Base-by-base conservation (phyloP, 305 asterid species). In the Solanum chacoense region DNA sequence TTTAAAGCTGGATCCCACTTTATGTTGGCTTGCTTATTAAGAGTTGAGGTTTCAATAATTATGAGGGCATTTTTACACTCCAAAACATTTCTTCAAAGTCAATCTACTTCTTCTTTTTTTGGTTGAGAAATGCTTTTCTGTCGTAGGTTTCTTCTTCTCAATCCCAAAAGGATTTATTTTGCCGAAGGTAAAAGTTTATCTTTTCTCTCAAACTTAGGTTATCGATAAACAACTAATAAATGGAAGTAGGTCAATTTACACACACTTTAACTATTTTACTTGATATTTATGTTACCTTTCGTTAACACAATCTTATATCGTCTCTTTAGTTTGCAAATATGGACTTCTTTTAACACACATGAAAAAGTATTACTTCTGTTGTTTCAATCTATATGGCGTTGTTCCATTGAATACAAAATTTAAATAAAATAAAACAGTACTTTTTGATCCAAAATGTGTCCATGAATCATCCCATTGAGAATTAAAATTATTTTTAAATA, bases 41-140 rank as follows among this genome's bases (percentile, higher is more conserved):
- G 87, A 84, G 42, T 84, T 50, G 13, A 31, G 42, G 45, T 55
- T 11, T 84, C 38, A 50, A 50, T 37, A 31, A 84, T 84, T 84
- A 84, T 55, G 42, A 55, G 74, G 32, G 72, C 74, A 84, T 31
- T 84, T 84, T 59, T 59, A 22, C 31, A 45, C 69, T 55, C 38
- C 40, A 79, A 78, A 79, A 50, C 87, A 84, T 84, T 22, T 84
- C 87, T 84, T 84, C 87, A 50, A 84, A 55, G 87, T 84, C 87
- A 84, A 84, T 84, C 87, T 55, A 84, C 87, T 55, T 20, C 86
- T 20, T 45, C 20, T 55, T 80, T 55, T 83, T 83, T 50, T 11
- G 20, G 74, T 50, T 84, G 74, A 50, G 73, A 84, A 50, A 50
- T 84, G 73, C 87, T 84, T 84, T 84, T 55, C 87, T 55, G 45